Conservation (phyloP, 108 stramenopile species). For the Nitzschia palea region DNA sequence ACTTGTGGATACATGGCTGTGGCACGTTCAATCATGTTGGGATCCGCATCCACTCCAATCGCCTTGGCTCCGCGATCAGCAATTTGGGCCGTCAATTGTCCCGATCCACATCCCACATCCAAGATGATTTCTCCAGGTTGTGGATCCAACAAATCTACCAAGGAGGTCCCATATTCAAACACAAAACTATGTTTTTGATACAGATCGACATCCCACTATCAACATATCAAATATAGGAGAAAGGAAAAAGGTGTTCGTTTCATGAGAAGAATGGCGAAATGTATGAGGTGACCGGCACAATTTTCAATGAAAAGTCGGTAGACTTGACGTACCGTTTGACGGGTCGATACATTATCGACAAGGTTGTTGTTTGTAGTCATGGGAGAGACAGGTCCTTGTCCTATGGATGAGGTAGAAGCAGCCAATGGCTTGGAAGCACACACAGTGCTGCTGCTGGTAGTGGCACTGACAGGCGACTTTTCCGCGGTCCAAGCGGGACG, state of each 20-base stretch:
- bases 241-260: no score
- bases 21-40: constrained; percentile 29
- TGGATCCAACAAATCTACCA: constrained; percentile 46
- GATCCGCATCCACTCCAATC: constrained; percentile 54
- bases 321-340: no score
- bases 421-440: background rate
- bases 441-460: no score
- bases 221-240: no score
- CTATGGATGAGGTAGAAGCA: background rate
- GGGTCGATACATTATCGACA: no score
- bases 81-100: constrained; percentile 42
- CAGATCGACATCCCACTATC: constrained; percentile 12
- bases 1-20: constrained; percentile 16
- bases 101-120: constrained; percentile 68
- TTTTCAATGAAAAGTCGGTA: no score
- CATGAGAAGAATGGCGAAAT: no score
- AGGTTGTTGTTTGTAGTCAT: no score
- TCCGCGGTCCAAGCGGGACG: background rate
- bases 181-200: constrained; percentile 50
- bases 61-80: constrained; percentile 17
- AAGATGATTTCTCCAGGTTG: constrained; percentile 38
- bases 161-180: constrained; percentile 39
- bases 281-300: no score
- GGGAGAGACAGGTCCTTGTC: no score
- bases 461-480: no score